Evolutionary conservation across 106 monocot genomes (phyloP), one percentile per base, ranked within the genome.

Genomic region (Chionographis japonica): DNA sequence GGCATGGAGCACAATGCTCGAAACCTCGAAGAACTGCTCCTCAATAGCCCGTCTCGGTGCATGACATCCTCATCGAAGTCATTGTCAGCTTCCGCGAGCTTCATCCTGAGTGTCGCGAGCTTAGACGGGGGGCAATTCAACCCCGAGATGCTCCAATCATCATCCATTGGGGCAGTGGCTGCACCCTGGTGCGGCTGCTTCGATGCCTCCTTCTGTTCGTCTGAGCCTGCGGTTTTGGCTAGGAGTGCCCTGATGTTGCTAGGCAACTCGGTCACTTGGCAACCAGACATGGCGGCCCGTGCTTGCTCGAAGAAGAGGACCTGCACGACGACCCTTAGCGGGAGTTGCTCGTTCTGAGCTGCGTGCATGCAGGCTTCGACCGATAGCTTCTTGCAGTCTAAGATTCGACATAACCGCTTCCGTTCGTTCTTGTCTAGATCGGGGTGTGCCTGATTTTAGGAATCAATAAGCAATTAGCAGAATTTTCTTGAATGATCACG

Each of bases 311-410:
- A 88, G 85, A 85, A 94, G 14, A 94, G 79, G 37, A 87, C 90
- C 65, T 94, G 90, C 50, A 94, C 90, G 3, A 90, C 88, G 20
- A 94, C 83, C 16, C 94, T 54, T 43, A 94, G 61, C 0, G 94
- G 94, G 43, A 94, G 85, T 52, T 74, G 53, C 41, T 94, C 90
- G 38, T 94, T 94, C 63, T 94, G 90, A 5, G 85, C 90, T 0
- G 94, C 94, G 51, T 90, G 90, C 73, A 74, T 70, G 50, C 94
- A 90, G 4, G 94, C 85, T 41, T 94, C 88, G 11, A 79, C 62
- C 4, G 94, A 90, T 10, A 94, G 87, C 58, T 88, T 94, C 82
- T 83, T 88, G 85, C 94, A 94, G 55, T 94, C 78, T 60, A 94
- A 27, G 12, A 83, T 72, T 56, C 77, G 70, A 56, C 94, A 94